phyloP scores from a whole-genome alignment of 345 rosid species.

The Punica granatum region DNA sequence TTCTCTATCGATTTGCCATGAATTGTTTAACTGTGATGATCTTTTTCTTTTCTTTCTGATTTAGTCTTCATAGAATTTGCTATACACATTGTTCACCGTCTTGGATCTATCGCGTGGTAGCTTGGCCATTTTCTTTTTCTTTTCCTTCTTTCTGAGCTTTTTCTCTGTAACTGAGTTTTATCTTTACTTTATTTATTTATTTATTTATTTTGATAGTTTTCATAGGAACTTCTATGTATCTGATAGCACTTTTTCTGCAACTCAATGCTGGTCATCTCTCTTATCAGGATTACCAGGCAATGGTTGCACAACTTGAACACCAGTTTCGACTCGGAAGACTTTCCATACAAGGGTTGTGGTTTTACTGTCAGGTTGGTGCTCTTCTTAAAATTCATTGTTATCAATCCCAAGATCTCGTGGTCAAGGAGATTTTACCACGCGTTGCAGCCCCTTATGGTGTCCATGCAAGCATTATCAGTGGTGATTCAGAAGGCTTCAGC shows the following conservation, averaged over 20 bases:
- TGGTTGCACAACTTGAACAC: constrained; percentile 97
- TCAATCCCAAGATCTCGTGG: constrained; percentile 9
- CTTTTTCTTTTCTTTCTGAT: background rate
- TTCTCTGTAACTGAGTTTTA: no score
- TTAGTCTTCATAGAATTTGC: background rate
- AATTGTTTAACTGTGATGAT: no score
- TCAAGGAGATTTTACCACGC: constrained; percentile 15
- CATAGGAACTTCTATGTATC: background rate
- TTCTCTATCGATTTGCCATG: background rate
- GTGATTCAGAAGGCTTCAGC: constrained; percentile 77
- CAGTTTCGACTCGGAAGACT: constrained; percentile 96
- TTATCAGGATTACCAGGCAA: constrained; percentile 78
- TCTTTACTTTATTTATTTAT: no score
- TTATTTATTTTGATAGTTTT: no score
- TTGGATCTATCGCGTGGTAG: background rate
- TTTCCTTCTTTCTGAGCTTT: background rate
- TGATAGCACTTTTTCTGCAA: background rate
- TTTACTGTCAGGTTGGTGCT: constrained; percentile 83
- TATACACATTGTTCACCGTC: background rate
- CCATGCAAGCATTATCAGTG: constrained; percentile 77
- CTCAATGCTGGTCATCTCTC: constrained; percentile 8
- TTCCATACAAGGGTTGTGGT: constrained; percentile 95
- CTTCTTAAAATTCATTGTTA: constrained; percentile 9
- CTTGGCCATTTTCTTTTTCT: background rate
- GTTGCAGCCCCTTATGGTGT: constrained; percentile 80